Conservation (phyloP, 2,329 filamentous ascomycete species). For the Colletotrichum tofieldiae region DNA sequence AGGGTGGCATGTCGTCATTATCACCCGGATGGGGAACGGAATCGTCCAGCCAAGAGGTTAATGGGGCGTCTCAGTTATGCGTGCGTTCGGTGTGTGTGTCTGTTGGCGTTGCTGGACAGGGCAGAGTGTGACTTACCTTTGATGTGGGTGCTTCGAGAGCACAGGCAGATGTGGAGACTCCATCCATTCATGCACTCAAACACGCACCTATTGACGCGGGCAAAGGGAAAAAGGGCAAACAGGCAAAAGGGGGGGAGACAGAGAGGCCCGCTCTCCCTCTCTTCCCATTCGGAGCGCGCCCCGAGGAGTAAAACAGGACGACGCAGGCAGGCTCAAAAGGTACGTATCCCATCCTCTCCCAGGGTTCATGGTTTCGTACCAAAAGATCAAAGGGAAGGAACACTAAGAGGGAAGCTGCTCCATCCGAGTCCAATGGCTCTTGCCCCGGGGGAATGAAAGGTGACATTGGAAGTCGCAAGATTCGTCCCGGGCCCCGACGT, state of each 20-base stretch:
- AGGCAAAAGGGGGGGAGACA: not conserved
- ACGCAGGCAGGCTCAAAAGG: not conserved
- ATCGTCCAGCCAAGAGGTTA: constrained; percentile 16
- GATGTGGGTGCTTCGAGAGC: not conserved
- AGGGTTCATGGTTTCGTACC: not conserved
- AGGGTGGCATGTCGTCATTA: constrained; percentile 19
- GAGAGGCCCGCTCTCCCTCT: not conserved
- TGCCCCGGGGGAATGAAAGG: constrained; percentile 15
- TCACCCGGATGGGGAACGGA: constrained; percentile 15
- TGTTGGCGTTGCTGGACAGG: not conserved
- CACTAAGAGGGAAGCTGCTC: constrained; percentile 16
- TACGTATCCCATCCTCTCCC: not conserved
- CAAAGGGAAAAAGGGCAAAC: not conserved
- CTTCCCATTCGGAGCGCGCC: not conserved
- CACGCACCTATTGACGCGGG: not conserved
- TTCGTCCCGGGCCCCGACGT: constrained; percentile 20
- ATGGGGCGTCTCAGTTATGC: not conserved
- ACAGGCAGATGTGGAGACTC: not conserved
- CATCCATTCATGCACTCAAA: not conserved
- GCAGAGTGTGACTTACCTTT: not conserved
- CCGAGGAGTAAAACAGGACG: no score
- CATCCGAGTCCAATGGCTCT: constrained; percentile 11
- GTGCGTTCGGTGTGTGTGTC: not conserved
- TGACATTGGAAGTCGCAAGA: not conserved
- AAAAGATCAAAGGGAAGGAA: constrained; percentile 24